Base-by-base conservation (phyloP, 2,329 filamentous ascomycete species). In the Chaetomiaceae sp. region DNA sequence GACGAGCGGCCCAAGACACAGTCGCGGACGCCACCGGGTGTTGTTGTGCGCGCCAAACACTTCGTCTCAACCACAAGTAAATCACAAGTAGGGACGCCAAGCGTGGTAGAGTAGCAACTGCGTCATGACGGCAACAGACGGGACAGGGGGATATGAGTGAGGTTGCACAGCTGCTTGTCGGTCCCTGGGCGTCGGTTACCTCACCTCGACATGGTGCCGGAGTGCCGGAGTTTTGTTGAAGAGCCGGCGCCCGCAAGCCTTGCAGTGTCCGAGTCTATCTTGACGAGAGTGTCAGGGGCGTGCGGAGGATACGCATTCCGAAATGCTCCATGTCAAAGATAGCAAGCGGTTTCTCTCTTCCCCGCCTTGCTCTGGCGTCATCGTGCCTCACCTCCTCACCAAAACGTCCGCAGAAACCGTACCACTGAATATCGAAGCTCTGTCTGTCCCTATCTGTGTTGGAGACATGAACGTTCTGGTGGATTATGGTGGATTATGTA, bases 281-380 rank as follows among this genome's bases (percentile, higher is more conserved):
- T n/a, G n/a, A n/a, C n/a, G n/a, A 11, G 18, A 14, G 2, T 13
- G 9, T 33, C 36, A 34, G 37, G 27, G 27, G 36, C 14, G 36
- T 18, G 30, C 20, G 18, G 23, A 40, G 20, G 27, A 5, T 2
- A 5, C n/a, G 13, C 27, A 37, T 47, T 47, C 44, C 44, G 37
- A 21, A 47, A 47, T 21, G 29, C 8, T 23, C 16, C 14, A 16
- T 6, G 4, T 43, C 43, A 25, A 48, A 51, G 18, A 34, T 43
- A 25, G 16, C 13, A n/a, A n/a, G n/a, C n/a, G n/a, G n/a, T n/a
- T n/a, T n/a, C n/a, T n/a, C n/a, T n/a, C n/a, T n/a, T n/a, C n/a
- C n/a, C n/a, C n/a, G n/a, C n/a, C 16, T 9, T 23, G n/a, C 18
- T 48, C n/a, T 41, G 43, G 47, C 43, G 51, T 54, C 54, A 57